Percentiles rank a stretch among this genome's conserved stretches.
Conservation (phyloP, 805 yeast species). For the Soucietia sequanensis region DNA sequence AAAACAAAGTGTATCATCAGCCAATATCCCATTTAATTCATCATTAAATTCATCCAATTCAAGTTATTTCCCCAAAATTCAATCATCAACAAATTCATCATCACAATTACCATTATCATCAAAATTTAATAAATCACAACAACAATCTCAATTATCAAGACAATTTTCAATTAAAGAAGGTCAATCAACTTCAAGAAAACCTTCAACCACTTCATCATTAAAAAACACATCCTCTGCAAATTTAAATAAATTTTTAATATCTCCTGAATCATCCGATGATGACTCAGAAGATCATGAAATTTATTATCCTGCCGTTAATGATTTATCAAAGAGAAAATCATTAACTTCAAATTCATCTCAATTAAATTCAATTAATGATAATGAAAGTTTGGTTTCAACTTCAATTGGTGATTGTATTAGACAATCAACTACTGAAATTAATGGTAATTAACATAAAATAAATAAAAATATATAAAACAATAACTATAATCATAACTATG, state of each 20-base stretch:
- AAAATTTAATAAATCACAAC: slow-evolving; percentile 3
- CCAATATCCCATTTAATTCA: neutral
- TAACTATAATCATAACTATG: no score
- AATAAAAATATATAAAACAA: no score
- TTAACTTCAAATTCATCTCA: slow-evolving; percentile 8
- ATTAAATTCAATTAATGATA: slow-evolving; percentile 18
- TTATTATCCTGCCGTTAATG: slow-evolving; percentile 4
- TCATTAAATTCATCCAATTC: neutral
- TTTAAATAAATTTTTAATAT: slow-evolving; percentile 18
- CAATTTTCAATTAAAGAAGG: slow-evolving; percentile 15
- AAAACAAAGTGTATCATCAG: slow-evolving; percentile 2
- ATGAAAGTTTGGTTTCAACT: slow-evolving; percentile 36
- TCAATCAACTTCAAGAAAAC: slow-evolving; percentile 1
- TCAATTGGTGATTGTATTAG: slow-evolving; percentile 42
- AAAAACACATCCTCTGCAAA: neutral
- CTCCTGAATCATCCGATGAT: slow-evolving; percentile 28
- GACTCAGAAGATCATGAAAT: slow-evolving; percentile 19
- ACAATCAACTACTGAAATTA: slow-evolving; percentile 37
- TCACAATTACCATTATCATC: neutral
- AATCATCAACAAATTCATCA: neutral
- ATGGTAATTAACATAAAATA: slow-evolving; percentile 19
- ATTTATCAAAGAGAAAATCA: slow-evolving; percentile 9
- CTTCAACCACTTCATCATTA: neutral
- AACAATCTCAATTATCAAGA: slow-evolving; percentile 22
- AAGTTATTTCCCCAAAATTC: neutral